These are phyloP conservation scores for Lotmaria passim DNA, from an alignment of 208 protist genomes.

Conservation along the genomic window DNA sequence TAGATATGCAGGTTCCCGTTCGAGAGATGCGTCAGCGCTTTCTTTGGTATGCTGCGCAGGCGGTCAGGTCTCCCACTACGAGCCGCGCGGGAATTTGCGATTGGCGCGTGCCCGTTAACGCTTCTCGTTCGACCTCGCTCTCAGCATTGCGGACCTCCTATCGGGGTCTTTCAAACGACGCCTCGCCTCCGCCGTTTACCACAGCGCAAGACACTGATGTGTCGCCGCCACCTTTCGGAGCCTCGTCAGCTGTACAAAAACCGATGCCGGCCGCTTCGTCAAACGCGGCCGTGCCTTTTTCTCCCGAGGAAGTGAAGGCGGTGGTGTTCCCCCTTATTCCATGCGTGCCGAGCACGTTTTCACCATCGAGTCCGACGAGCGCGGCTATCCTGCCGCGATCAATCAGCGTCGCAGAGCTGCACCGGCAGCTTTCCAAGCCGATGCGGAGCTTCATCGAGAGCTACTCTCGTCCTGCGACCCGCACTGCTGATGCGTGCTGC, in stretches of 20 bases:
- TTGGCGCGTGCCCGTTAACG: neutral
- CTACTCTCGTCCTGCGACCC: neutral
- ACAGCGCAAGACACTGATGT: neutral
- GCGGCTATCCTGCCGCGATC: neutral
- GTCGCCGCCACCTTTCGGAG: neutral
- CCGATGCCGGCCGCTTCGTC: neutral
- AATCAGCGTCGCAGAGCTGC: neutral
- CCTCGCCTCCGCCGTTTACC: neutral
- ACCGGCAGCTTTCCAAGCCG: neutral
- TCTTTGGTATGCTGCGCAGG: too few species aligned
- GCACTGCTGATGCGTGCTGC: neutral
- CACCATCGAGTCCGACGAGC: neutral
- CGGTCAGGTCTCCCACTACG: too few species aligned
- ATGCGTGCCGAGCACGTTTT: neutral
- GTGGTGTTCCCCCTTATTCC: slow-evolving; percentile 11
- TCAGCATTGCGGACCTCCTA: neutral
- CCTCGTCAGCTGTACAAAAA: neutral
- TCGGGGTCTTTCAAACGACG: neutral
- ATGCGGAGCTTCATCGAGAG: neutral
- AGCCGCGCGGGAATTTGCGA: too few species aligned
- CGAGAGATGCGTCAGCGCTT: too few species aligned
- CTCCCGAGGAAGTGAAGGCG: neutral
- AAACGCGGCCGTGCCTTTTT: neutral
- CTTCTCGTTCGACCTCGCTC: neutral
- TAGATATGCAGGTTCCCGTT: too few species aligned